Evolutionary conservation across 192 early-diverging fungal species (phyloP), one percentile per base, ranked within the genome.

Genomic region (Entophlyctis luteolus): DNA sequence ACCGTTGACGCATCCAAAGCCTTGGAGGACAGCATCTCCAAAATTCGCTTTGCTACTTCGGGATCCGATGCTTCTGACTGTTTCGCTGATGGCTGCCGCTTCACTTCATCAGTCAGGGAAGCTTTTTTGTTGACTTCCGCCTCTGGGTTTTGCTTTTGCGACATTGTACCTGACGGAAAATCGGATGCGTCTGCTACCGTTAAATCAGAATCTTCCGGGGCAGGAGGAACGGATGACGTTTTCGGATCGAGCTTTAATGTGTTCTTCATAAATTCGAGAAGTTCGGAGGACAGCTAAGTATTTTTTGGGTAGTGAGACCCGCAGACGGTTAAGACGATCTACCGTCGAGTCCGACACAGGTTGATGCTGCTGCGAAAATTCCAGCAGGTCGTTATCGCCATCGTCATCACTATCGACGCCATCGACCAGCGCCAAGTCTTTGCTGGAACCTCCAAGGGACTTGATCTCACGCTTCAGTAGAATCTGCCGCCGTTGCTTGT

Each of bases 381-480:
- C 32, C 8, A 10, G 20, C n/a, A 14, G 20, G 20, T 59, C 0
- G 3, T 12, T 23, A 37, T 54, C 34, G 22, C 8, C 16, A 14
- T 82, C 83, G 27, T 78, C 76, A 2, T 70, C 81, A 54, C 72
- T 74, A 28, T 79, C 60, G 6, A 82, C 79, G 25, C 84, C 86
- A 14, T 71, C 65, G 6, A 89, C 71, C 68, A 87, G 71, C 42
- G 81, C 78, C 55, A 86, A 60, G 50, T 89, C 87, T 16, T 71
- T 73, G 62, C 72, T 69, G 48, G 73, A 71, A 18, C 87, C 87
- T 45, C 87, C 87, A n/a, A 89, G 71, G 55, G 77, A 78, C 55
- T 82, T 75, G 60, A 89, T 89, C 77, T 89, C 86, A 23, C 71
- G 72, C 68, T 86, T 76, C 49, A 89, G 76, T 27, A 75, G 59